Conservation (phyloP, 768 basidiomycete genomes). For the Royoungia palumana region DNA sequence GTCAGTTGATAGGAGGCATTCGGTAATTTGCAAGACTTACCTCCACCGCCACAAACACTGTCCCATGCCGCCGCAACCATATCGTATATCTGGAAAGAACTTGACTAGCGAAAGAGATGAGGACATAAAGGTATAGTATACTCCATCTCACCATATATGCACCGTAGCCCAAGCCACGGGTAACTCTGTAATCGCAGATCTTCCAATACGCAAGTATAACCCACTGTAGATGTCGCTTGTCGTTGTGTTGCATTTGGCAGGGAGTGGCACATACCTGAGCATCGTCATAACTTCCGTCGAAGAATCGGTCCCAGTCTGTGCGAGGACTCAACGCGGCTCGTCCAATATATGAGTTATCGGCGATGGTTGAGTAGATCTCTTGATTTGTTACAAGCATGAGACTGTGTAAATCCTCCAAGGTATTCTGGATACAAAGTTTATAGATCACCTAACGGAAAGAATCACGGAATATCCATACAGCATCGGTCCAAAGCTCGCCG, state of each 20-base stretch:
- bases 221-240: slow-evolving; percentile 38
- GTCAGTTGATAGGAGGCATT: not conserved
- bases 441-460: not conserved
- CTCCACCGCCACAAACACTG: slow-evolving; percentile 48
- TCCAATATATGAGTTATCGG: slow-evolving; percentile 46
- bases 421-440: slow-evolving; percentile 38
- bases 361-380: slow-evolving; percentile 37
- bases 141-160: slow-evolving; percentile 18
- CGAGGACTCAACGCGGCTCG: slow-evolving; percentile 36
- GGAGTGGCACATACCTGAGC: slow-evolving; percentile 37
- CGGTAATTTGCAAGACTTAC: slow-evolving; percentile 19
- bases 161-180: slow-evolving; percentile 31
- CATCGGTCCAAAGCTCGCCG: slow-evolving; percentile 55
- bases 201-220: slow-evolving; percentile 56
- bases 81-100: slow-evolving; percentile 47
- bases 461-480: slow-evolving; percentile 32
- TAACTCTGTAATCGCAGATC: slow-evolving; percentile 49
- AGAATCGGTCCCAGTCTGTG: slow-evolving; percentile 42
- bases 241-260: not conserved
- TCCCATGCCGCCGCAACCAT: slow-evolving; percentile 53
- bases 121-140: slow-evolving; percentile 24
- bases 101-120: slow-evolving; percentile 34
- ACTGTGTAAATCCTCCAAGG: slow-evolving; percentile 55
- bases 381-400: slow-evolving; percentile 50
- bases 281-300: slow-evolving; percentile 52